A percentile compares a stretch with the other conserved stretches of the same genome.
Conservation (phyloP, 768 basidiomycete genomes). For the Trametes sanguinea region DNA sequence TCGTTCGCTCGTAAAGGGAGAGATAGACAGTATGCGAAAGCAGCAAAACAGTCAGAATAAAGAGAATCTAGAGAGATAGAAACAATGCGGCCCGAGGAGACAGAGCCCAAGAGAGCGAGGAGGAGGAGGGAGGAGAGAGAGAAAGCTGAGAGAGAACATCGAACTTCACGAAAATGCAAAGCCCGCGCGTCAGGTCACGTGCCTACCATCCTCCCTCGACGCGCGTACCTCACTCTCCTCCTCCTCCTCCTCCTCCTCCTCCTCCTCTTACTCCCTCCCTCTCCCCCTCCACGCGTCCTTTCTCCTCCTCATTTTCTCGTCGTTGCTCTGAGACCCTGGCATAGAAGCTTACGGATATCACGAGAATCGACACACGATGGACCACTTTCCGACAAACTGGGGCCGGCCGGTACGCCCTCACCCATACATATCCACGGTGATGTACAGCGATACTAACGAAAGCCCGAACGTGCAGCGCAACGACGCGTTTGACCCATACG, state of each 20-base stretch:
- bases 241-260: not conserved
- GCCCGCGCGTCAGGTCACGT: conserved; percentile 13
- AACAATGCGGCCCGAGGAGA: too few relatives aligned
- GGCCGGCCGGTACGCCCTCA: conserved; percentile 64
- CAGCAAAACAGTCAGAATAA: too few relatives aligned
- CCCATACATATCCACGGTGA: not conserved
- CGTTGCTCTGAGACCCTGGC: too few relatives aligned
- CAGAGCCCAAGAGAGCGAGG: not conserved
- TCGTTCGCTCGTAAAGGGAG: too few relatives aligned
- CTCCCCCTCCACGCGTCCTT: not conserved
- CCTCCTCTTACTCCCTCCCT: not conserved
- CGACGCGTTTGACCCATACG: conserved; percentile 73
- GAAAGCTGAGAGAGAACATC: not conserved
- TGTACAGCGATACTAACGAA: not conserved
- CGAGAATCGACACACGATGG: conserved; percentile 46
- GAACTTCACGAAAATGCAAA: conserved; percentile 11
- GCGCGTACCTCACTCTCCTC: conserved; percentile 7
- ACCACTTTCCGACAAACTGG: conserved; percentile 86
- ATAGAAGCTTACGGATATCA: too few relatives aligned
- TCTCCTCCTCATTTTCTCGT: not conserved
- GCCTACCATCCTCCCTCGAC: conserved; percentile 3
- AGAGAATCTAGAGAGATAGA: too few relatives aligned
- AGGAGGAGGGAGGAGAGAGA: not conserved
- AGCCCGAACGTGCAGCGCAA: conserved; percentile 52
- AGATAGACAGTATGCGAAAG: too few relatives aligned